A percentile compares a stretch with the other conserved stretches of the same genome.
These are phyloP conservation scores for Xylaria sp. DNA, from an alignment of 2,329 filamentous ascomycete genomes.

Conservation along the genomic window DNA sequence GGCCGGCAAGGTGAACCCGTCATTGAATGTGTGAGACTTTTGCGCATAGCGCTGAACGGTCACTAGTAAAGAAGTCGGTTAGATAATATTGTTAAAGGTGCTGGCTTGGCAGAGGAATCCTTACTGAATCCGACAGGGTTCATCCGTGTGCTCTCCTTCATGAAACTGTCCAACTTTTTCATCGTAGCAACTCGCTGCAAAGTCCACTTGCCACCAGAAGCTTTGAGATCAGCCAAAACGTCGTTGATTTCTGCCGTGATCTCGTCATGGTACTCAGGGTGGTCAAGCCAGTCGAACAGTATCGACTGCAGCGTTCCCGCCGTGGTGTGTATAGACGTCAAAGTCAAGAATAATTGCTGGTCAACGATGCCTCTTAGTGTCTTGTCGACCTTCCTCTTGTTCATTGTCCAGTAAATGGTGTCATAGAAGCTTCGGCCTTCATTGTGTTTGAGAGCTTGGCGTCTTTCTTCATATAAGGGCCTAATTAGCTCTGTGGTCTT, in stretches of 20 bases:
- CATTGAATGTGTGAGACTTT: constrained; percentile 37
- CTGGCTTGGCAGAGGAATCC: background rate
- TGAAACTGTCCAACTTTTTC: constrained; percentile 39
- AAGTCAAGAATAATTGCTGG: constrained; percentile 32
- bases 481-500: constrained; percentile 21
- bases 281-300: constrained; percentile 36
- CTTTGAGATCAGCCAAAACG: constrained; percentile 3
- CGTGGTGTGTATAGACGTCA: constrained; percentile 35
- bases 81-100: background rate
- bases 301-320: constrained; percentile 25
- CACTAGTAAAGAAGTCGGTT: constrained; percentile 19
- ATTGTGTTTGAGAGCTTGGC: background rate
- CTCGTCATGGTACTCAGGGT: constrained; percentile 29
- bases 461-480: constrained; percentile 23
- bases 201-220: constrained; percentile 30
- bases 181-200: constrained; percentile 22
- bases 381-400: constrained; percentile 7
- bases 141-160: constrained; percentile 39
- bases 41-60: constrained; percentile 35
- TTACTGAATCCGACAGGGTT: constrained; percentile 31
- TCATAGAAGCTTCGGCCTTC: constrained; percentile 16
- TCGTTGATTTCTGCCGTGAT: constrained; percentile 32
- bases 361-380: constrained; percentile 15
- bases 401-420: constrained; percentile 30
- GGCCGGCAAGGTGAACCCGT: constrained; percentile 38